These are phyloP conservation scores for Ophiostoma ulmi DNA, from an alignment of 2,329 filamentous ascomycete species.

Conservation along the genomic window DNA sequence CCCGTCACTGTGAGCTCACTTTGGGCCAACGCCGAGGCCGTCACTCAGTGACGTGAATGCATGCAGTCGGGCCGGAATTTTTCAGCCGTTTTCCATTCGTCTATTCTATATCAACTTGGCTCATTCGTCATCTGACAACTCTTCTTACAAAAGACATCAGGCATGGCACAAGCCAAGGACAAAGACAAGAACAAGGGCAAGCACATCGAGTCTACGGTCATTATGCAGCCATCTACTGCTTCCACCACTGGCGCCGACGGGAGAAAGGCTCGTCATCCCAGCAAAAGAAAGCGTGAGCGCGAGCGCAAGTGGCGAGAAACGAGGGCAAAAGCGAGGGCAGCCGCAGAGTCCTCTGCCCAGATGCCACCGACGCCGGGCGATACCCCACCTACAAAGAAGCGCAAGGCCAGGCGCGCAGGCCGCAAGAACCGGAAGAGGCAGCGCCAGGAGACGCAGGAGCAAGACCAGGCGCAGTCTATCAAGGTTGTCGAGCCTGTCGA, in stretches of 20 bases:
- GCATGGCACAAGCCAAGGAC: no score
- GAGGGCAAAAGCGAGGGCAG: neutral
- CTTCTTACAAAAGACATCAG: no score
- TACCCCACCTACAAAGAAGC: neutral
- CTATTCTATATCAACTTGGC: no score
- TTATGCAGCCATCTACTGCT: neutral
- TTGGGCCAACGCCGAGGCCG: neutral
- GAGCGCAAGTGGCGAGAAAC: neutral
- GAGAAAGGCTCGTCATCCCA: neutral
- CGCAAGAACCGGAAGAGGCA: neutral
- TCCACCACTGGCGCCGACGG: neutral
- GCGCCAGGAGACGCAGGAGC: neutral
- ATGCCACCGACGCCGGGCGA: neutral
- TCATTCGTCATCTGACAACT: no score
- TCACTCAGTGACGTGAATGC: neutral
- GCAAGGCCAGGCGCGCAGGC: neutral
- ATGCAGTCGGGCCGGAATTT: no score
- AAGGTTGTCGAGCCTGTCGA: no score
- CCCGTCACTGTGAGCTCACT: neutral
- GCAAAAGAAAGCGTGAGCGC: neutral
- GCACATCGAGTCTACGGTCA: neutral
- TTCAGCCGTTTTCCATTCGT: no score
- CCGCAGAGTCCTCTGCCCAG: neutral
- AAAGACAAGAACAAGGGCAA: no score
- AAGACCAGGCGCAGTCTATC: neutral